Evolutionary conservation across 2,329 filamentous ascomycete species (phyloP), one percentile per base, ranked within the genome.

Genomic region (Davidsoniella australis): DNA sequence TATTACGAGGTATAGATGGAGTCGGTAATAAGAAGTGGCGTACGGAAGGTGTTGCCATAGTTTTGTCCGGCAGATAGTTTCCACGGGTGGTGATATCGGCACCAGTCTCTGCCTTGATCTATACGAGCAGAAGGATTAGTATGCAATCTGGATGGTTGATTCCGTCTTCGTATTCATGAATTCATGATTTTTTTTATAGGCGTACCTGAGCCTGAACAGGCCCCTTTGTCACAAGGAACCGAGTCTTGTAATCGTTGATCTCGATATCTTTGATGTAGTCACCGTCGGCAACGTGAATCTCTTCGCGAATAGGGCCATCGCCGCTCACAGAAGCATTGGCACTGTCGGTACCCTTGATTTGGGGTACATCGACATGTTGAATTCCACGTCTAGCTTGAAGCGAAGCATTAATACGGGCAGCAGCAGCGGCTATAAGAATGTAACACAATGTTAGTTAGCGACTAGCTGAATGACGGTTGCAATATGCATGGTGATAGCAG

Each of bases 61-160:
- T 88, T 70, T 95, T 96, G 67, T 96, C 93, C 2, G 91, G 91
- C 59, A 91, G 93, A 63, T 96, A 98, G 62, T 80, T 89, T 68
- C 91, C 91, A 63, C 89, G 82, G 53, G 89, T 96, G 45, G 91
- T 98, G 73, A 98, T 86, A 88, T 98, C 91, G 75, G 91, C 89
- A 76, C 91, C 91, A 80, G 89, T 96, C 62, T 95, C 86, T 72
- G 95, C 89, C 82, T 94, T 94, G 62, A 98, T 98, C 91, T 98
- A 88, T 61, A 23, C 20, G 36, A 14, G 16, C 18, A 17, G 26
- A 33, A 33, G 29, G 6, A 33, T 33, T 33, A 33, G 29, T 12
- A 33, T 33, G 29, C 3, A 5, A 33, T 6, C 8, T 23, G 20
- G 20, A 23, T 23, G 20, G 20, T 23, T 23, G 20, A 23, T 23